phyloP scores from a whole-genome alignment of 2,329 filamentous ascomycete species.

The Cladosporium sp. region DNA sequence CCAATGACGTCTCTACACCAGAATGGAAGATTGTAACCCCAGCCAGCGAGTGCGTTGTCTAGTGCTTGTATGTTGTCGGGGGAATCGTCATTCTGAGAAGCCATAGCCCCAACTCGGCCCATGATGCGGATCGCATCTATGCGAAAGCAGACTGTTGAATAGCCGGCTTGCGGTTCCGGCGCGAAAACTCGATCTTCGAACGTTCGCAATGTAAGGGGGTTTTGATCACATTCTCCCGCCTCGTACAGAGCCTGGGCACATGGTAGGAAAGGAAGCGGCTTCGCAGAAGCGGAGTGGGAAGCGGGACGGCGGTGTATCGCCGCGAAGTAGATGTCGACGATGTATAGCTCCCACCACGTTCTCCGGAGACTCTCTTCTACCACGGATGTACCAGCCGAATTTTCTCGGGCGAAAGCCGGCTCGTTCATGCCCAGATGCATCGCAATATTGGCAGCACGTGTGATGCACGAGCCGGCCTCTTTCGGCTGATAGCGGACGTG shows the following conservation, averaged over 20 bases:
- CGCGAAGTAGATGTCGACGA: constrained; percentile 78
- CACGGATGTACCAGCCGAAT: background rate
- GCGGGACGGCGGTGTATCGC: constrained; percentile 62
- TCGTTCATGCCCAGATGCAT: constrained; percentile 73
- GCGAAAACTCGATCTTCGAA: constrained; percentile 75
- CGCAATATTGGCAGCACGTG: constrained; percentile 65
- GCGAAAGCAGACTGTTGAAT: constrained; percentile 82
- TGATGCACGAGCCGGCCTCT: constrained; percentile 64
- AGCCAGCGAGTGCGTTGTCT: constrained; percentile 64
- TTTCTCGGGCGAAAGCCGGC: constrained; percentile 56
- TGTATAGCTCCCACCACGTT: constrained; percentile 85
- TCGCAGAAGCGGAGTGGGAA: constrained; percentile 37
- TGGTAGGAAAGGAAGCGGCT: background rate
- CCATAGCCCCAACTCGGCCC: constrained; percentile 62
- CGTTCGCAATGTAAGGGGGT: constrained; percentile 62
- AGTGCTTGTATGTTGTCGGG: constrained; percentile 50
- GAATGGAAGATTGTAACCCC: constrained; percentile 74
- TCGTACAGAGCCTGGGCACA: constrained; percentile 71
- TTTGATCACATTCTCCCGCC: constrained; percentile 25
- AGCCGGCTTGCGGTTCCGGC: constrained; percentile 59
- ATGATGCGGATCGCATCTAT: constrained; percentile 77
- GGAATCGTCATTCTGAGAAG: constrained; percentile 28
- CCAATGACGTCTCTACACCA: constrained; percentile 69
- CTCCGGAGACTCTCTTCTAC: constrained; percentile 79
- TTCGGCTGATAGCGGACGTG: constrained; percentile 71